These are phyloP conservation scores for Septoria petroselini DNA, from an alignment of 2,329 filamentous ascomycete genomes.

Conservation along the genomic window DNA sequence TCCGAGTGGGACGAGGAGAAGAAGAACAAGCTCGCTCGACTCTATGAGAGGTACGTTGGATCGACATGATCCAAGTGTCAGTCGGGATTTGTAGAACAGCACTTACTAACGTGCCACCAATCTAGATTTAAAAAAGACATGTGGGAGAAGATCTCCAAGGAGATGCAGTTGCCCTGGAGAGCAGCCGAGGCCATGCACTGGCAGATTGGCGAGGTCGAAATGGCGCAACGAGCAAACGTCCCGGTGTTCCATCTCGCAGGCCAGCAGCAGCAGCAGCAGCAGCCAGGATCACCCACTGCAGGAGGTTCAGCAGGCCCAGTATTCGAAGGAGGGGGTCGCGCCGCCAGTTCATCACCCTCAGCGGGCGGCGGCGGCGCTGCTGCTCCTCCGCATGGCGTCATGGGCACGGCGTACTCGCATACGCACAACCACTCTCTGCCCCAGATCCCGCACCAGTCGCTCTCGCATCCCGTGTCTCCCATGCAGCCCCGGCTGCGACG, in stretches of 20 bases:
- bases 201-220: constrained; percentile 89
- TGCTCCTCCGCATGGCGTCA: too few species aligned
- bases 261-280: too few species aligned
- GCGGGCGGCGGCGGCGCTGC: constrained; percentile 15
- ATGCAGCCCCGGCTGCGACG: constrained; percentile 30
- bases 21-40: constrained; percentile 90
- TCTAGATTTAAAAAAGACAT: constrained; percentile 92
- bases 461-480: constrained; percentile 31
- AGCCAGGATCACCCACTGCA: constrained; percentile 30
- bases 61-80: too few species aligned
- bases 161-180: constrained; percentile 93
- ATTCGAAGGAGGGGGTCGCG: constrained; percentile 25
- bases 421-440: constrained; percentile 38
- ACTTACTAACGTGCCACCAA: constrained; percentile 20
- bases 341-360: constrained; percentile 32
- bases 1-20: constrained; percentile 97
- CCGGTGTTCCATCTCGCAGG: constrained; percentile 67
- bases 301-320: constrained; percentile 21
- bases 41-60: constrained; percentile 81
- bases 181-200: constrained; percentile 98
- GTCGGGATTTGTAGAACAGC: too few species aligned
- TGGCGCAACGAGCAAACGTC: constrained; percentile 87
- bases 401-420: constrained; percentile 29
- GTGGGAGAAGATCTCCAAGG: constrained; percentile 93
- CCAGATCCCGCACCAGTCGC: constrained; percentile 32